Conservation (phyloP, 2,329 filamentous ascomycete genomes). For the Pestalotiopsis sp. region DNA sequence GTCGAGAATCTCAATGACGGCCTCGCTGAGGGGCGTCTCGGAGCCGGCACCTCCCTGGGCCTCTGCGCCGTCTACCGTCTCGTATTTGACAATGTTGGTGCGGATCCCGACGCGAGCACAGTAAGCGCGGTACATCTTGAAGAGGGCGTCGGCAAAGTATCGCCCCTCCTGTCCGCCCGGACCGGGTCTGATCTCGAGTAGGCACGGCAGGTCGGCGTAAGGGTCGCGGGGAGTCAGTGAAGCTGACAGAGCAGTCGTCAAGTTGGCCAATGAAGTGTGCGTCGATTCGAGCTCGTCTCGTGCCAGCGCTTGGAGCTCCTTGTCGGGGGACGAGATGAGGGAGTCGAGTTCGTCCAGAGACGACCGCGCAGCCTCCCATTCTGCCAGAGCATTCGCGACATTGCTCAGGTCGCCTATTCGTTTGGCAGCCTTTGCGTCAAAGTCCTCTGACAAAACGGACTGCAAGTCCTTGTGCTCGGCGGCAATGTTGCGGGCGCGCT, state of each 20-base stretch:
- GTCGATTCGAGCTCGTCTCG: constrained; percentile 79
- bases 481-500: constrained; percentile 60
- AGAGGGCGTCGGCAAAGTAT: constrained; percentile 83
- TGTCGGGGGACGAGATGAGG: constrained; percentile 48
- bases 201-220: constrained; percentile 85
- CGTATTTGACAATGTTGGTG: constrained; percentile 75
- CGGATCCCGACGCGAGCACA: constrained; percentile 72
- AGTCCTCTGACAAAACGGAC: constrained; percentile 53
- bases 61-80: constrained; percentile 66
- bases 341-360: constrained; percentile 56
- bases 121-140: constrained; percentile 87
- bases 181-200: constrained; percentile 89
- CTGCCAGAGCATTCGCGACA: constrained; percentile 58
- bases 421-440: constrained; percentile 60
- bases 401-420: constrained; percentile 63
- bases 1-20: constrained; percentile 79
- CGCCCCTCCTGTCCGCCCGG: constrained; percentile 90
- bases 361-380: constrained; percentile 58
- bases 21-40: constrained; percentile 79
- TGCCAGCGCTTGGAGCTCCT: constrained; percentile 77
- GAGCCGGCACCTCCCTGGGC: constrained; percentile 51
- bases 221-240: constrained; percentile 86
- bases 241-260: constrained; percentile 71
- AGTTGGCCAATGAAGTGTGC: constrained; percentile 58
- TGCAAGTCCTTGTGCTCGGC: constrained; percentile 62